Conservation (phyloP, 257 asterid species). For the Scutellaria barbata region DNA sequence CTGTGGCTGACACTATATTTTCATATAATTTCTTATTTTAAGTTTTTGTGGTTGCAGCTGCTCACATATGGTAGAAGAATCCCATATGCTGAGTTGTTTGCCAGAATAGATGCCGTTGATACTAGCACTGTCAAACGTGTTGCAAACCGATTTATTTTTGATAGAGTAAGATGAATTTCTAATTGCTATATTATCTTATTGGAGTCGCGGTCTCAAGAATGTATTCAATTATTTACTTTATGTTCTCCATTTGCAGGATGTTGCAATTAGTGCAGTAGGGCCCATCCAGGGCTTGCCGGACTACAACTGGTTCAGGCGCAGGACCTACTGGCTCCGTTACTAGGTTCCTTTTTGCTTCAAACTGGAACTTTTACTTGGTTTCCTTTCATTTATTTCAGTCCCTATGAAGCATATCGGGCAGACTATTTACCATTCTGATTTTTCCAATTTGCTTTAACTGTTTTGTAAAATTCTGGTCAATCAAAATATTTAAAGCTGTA, state of each 20-base stretch:
- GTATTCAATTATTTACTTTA: not conserved
- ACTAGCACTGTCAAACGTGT: slow-evolving; percentile 84
- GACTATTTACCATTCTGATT: slow-evolving; percentile 1
- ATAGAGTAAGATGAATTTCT: slow-evolving; percentile 53
- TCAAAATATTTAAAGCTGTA: slow-evolving; percentile 46
- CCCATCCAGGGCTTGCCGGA: slow-evolving; percentile 88
- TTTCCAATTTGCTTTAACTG: slow-evolving; percentile 24
- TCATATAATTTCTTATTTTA: not conserved
- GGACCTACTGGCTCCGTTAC: slow-evolving; percentile 98
- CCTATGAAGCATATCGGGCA: slow-evolving; percentile 25
- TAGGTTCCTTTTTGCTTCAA: slow-evolving; percentile 46
- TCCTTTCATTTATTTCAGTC: slow-evolving; percentile 17
- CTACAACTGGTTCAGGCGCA: slow-evolving; percentile 99
- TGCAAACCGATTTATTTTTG: slow-evolving; percentile 86
- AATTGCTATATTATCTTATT: not conserved
- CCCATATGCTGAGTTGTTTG: slow-evolving; percentile 87
- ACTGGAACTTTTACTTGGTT: slow-evolving; percentile 27
- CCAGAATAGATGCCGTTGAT: slow-evolving; percentile 92
- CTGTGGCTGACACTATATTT: not conserved
- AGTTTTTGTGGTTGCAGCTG: slow-evolving; percentile 59
- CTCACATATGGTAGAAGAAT: slow-evolving; percentile 96
- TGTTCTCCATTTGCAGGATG: slow-evolving; percentile 54
- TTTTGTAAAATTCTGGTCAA: slow-evolving; percentile 41
- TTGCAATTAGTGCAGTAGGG: slow-evolving; percentile 80
- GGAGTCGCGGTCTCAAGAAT: not conserved